Evolutionary conservation across 495 filamentous ascomycete species (phyloP), one percentile per base, ranked within the genome.

Genomic region (Amorphotheca resinae): DNA sequence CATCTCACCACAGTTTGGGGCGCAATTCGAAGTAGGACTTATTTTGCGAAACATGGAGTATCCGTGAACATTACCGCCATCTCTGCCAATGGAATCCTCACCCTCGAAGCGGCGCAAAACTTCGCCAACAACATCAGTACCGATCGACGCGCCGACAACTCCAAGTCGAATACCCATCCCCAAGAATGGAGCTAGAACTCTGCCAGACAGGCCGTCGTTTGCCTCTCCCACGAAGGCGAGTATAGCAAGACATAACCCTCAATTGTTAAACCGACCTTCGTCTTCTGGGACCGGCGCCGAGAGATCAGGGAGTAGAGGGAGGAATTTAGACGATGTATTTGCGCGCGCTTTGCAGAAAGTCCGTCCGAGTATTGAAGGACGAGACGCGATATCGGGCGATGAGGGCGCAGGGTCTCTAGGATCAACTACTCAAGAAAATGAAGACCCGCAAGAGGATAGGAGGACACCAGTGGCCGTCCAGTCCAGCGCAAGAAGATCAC

Each of bases 141-240:
- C 58, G 17, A 41, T 62, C 46, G 58, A 53, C 48, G 50, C 45
- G 44, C 41, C 54, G 2, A 35, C 33, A 28, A 51, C 47, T 2
- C 50, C 50, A 36, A 50, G 51, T 41, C 35, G 57, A 47, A 31
- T 54, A 62, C 32, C 49, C 14, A 37, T 48, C 22, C 37, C 16
- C 7, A 42, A 41, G 22, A 31, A 49, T 44, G 44, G 17, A 12
- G 32, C 44, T 18, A 38, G 45, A 30, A 40, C 44, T 16, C 20
- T 31, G 6, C 41, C 47, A n/a, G 11, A 48, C 14, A 70, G 70
- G 3, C 69, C 71, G 0, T 82, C 79, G 0, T 82, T 76, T 53
- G 72, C 73, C 33, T 80, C 78, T 3, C 80, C 79, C 3, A 82
- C 77, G 0, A 72, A 69, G 49, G 68, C 77, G 3, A 82, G 73